These are phyloP conservation scores for Trichoderma atroviride DNA, from an alignment of 2,329 filamentous ascomycete genomes.

Conservation along the genomic window DNA sequence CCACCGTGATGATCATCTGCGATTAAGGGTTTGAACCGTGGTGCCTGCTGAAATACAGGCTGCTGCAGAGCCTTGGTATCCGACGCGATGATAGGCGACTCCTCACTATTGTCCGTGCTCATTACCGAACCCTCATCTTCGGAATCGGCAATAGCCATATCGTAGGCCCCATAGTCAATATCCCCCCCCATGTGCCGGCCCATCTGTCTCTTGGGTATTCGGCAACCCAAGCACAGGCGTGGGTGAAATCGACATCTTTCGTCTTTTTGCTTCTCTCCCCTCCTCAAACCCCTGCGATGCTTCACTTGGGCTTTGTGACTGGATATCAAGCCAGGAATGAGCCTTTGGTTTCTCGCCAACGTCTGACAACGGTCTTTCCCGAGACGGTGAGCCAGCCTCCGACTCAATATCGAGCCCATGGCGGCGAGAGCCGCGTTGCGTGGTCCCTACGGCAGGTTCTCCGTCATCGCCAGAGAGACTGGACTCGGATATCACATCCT, in stretches of 20 bases:
- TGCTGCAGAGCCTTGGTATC: constrained; percentile 34
- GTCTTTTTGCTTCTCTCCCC: constrained; percentile 34
- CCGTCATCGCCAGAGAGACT: constrained; percentile 22
- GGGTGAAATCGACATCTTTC: constrained; percentile 37
- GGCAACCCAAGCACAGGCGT: constrained; percentile 27
- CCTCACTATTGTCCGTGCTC: background rate
- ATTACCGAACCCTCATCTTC: constrained; percentile 6
- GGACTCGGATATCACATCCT: constrained; percentile 26
- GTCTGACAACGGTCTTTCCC: constrained; percentile 18
- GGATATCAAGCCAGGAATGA: background rate
- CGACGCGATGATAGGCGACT: background rate
- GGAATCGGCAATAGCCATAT: background rate
- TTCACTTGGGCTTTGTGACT: constrained; percentile 4
- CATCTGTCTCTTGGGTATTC: background rate
- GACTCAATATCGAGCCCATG: constrained; percentile 39
- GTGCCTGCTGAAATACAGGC: constrained; percentile 44
- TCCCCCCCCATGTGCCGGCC: background rate
- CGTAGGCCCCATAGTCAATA: background rate
- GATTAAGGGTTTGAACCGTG: constrained; percentile 44
- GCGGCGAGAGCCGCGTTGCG: constrained; percentile 27
- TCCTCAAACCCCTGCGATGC: background rate
- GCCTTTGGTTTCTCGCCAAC: background rate
- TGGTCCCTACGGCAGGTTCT: constrained; percentile 11
- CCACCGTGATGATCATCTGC: constrained; percentile 31
- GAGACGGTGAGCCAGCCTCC: constrained; percentile 30